Evolutionary conservation across 306 rosid genomes (phyloP).

Genomic region (Datisca glomerata): DNA sequence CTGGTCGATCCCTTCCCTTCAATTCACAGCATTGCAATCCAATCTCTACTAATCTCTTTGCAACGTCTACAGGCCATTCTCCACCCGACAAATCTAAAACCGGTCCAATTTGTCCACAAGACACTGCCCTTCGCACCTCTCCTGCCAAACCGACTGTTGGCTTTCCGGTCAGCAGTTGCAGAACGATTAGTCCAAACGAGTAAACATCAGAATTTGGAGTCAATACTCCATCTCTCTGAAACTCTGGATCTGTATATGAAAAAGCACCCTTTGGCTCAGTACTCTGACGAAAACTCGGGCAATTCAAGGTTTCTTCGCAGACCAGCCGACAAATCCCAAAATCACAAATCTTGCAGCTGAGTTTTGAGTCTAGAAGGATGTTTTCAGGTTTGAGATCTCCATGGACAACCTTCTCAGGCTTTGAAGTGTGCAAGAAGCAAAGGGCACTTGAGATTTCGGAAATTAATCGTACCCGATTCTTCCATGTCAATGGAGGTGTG

Average conservation of each 20-base stretch:
- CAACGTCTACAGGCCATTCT: slow-evolving; percentile 61
- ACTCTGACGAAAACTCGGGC: slow-evolving; percentile 39
- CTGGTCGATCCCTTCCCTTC: slow-evolving; percentile 61
- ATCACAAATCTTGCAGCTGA: slow-evolving; percentile 75
- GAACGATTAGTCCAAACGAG: slow-evolving; percentile 69
- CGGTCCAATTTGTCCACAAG: slow-evolving; percentile 37
- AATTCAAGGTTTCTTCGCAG: slow-evolving; percentile 47
- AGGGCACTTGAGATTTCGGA: slow-evolving; percentile 81
- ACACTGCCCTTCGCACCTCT: slow-evolving; percentile 45
- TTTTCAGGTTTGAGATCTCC: slow-evolving; percentile 68
- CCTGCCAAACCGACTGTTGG: slow-evolving; percentile 45
- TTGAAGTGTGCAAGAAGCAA: slow-evolving; percentile 77
- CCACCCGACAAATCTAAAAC: slow-evolving; percentile 67
- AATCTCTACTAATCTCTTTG: slow-evolving; percentile 39
- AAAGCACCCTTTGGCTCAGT: slow-evolving; percentile 62
- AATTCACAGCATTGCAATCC: slow-evolving; percentile 72
- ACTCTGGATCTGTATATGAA: slow-evolving; percentile 64
- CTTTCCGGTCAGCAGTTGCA: slow-evolving; percentile 71
- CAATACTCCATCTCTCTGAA: slow-evolving; percentile 50
- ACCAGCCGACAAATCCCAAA: slow-evolving; percentile 65
- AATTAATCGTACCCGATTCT: slow-evolving; percentile 50
- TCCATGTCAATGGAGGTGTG: slow-evolving; percentile 47
- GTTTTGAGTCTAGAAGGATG: slow-evolving; percentile 50
- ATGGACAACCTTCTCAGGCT: slow-evolving; percentile 67
- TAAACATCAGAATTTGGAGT: slow-evolving; percentile 73